Base-by-base conservation (phyloP, 257 asterid genomes). In the Petunia secreta region DNA sequence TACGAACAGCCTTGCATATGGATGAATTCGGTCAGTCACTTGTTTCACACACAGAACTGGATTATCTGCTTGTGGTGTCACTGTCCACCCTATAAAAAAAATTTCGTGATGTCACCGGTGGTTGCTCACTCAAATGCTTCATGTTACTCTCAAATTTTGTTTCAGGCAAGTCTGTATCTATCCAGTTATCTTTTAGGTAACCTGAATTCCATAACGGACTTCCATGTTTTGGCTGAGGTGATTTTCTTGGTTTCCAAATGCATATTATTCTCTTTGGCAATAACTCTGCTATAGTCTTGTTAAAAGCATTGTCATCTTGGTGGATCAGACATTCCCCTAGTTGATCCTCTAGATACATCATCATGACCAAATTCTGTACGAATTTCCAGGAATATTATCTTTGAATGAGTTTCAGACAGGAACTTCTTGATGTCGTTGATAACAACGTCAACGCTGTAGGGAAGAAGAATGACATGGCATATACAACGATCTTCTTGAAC, bases 351-450 rank as follows among this genome's bases (percentile, higher is more conserved):
- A 96, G 60, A 75, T 88, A 96, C 80, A 79, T 93, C 98, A 14
- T 89, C 90, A 86, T 91, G 98, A 3, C 99, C 98, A 83, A 86
- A 95, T 34, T 95, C 98, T 2, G 98, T 95, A 1, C 97, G 89
- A 73, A 95, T 90, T 55, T 95, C 98, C 13, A 95, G 86, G 43
- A 95, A 87, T 1, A 93, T 44, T 84, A 95, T 87, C 90, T 95
- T 98, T 2, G 97, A 89, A 10, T 75, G 81, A 0, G 98, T 95
- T 75, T 95, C 98, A 1, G 84, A 58, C 2, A 95, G 85, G 75
- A 95, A 95, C 62, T 50, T 89, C 69, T 90, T 92, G 8, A 93
- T 79, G 69, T 90, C 97, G 57, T 62, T 78, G 84, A 95, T 83
- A 71, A 93, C 97, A 43, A 87, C 87, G 57, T 91, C 97, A 2